Evolutionary conservation across 2,329 filamentous ascomycete genomes (phyloP), one percentile per base, ranked within the genome.

Genomic region (Colletotrichum euphorbiae): DNA sequence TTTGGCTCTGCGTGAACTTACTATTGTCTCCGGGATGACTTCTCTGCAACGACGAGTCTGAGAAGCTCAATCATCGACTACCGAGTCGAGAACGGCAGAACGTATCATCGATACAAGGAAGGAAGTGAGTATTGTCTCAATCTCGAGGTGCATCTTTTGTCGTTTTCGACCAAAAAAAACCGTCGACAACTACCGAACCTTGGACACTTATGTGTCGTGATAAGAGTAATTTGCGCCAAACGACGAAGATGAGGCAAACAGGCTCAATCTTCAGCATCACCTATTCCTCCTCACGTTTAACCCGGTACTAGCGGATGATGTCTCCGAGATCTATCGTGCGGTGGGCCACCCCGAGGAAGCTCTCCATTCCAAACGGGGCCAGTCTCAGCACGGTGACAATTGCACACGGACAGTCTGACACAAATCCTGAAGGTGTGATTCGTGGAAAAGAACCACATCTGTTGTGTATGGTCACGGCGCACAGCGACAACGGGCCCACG

Each of bases 401-500:
- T 4, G 21, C 21, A n/a, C n/a, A n/a, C n/a, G n/a, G n/a, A n/a
- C n/a, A n/a, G n/a, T n/a, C n/a, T n/a, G n/a, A n/a, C n/a, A n/a
- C n/a, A n/a, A 24, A 24, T 3, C 21, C 21, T 24, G 21, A 24
- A 24, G 21, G 3, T 24, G 21, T 24, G 21, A 24, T 4, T 4
- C 3, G 21, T 24, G 21, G 21, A 24, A 24, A 3, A 24, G 21
- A 24, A 24, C 24, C 24, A 28, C 24, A 1, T 28, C 24, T 5
- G 4, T 6, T 28, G 6, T 6, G 6, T 6, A 28, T 28, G 24
- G 6, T 28, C 6, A 28, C 24, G 24, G 24, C 24, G 24, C 24
- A 28, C 6, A 28, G 24, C 6, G 24, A 28, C 24, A 28, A 76
- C 81, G 70, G 87, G 86, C 0, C 76, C 85, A 51, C 76, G 87